Percentiles rank a stretch among this genome's conserved stretches.
These are phyloP conservation scores for Candida piceae DNA, from an alignment of 805 yeast species.

Conservation along the genomic window DNA sequence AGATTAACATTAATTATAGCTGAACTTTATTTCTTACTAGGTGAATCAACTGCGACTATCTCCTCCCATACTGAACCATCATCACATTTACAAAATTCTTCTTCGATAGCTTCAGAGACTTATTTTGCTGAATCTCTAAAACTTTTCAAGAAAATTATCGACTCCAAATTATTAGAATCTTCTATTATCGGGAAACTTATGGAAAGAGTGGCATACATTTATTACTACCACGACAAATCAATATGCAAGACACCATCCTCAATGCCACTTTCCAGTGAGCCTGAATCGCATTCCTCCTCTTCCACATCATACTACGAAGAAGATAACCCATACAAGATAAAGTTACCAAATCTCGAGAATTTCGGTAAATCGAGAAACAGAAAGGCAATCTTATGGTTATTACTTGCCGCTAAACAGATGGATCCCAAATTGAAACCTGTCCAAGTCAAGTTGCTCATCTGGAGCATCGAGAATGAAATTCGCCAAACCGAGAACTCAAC, in stretches of 20 bases:
- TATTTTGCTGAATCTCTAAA: constrained; percentile 44
- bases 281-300: too few species aligned
- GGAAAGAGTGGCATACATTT: constrained; percentile 34
- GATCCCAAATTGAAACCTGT: constrained; percentile 27
- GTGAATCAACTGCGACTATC: constrained; percentile 29
- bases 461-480: constrained; percentile 20
- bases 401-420: constrained; percentile 75
- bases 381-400: constrained; percentile 72
- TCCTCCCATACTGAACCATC: constrained; percentile 7
- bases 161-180: constrained; percentile 41
- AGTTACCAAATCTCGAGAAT: constrained; percentile 35
- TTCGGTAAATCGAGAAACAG: constrained; percentile 59
- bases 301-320: constrained; percentile 30
- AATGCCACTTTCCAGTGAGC: constrained; percentile 1
- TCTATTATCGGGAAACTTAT: constrained; percentile 34
- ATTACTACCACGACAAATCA: constrained; percentile 24
- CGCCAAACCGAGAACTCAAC: constrained; percentile 2
- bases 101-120: constrained; percentile 21
- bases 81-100: background rate
- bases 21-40: constrained; percentile 53
- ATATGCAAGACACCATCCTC: background rate
- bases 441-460: constrained; percentile 21
- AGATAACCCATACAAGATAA: constrained; percentile 26
- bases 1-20: constrained; percentile 62
- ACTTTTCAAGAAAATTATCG: constrained; percentile 39